Percentiles rank a stretch among this genome's conserved stretches.
Evolutionary conservation across 2,329 filamentous ascomycete genomes (phyloP).

Genomic region (Claviceps sp.): DNA sequence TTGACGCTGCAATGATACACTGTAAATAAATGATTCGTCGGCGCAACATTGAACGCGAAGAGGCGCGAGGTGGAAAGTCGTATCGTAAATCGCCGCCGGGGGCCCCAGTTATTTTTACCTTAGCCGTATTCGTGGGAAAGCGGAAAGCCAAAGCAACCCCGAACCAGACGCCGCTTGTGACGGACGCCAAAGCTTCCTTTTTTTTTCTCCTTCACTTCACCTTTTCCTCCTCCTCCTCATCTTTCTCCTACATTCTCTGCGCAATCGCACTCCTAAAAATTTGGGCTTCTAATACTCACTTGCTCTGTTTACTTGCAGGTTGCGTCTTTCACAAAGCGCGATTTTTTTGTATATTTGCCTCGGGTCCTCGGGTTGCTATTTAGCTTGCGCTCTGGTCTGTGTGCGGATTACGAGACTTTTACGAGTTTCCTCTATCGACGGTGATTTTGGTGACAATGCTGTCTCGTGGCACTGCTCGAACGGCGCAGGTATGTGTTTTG

Average conservation of each 20-base stretch:
- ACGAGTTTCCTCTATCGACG: not conserved
- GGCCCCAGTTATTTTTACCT: not conserved
- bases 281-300: not conserved
- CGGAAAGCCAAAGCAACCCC: not conserved
- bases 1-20: too few relatives aligned
- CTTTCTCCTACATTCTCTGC: not conserved
- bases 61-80: too few relatives aligned
- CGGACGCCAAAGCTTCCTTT: constrained; percentile 2
- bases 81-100: not conserved
- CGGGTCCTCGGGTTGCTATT: too few relatives aligned
- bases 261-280: not conserved
- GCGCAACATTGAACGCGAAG: too few relatives aligned
- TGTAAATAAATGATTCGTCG: too few relatives aligned
- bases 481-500: constrained; percentile 39
- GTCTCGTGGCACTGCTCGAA: constrained; percentile 42
- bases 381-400: too few relatives aligned
- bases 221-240: not conserved
- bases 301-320: not conserved
- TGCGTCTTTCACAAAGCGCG: too few relatives aligned
- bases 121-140: not conserved
- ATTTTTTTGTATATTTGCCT: too few relatives aligned
- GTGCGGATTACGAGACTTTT: too few relatives aligned
- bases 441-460: constrained; percentile 32
- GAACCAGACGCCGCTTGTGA: not conserved
- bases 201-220: not conserved